phyloP scores from a whole-genome alignment of 2,329 filamentous ascomycete genomes.

The Lasiodiplodia sp. region DNA sequence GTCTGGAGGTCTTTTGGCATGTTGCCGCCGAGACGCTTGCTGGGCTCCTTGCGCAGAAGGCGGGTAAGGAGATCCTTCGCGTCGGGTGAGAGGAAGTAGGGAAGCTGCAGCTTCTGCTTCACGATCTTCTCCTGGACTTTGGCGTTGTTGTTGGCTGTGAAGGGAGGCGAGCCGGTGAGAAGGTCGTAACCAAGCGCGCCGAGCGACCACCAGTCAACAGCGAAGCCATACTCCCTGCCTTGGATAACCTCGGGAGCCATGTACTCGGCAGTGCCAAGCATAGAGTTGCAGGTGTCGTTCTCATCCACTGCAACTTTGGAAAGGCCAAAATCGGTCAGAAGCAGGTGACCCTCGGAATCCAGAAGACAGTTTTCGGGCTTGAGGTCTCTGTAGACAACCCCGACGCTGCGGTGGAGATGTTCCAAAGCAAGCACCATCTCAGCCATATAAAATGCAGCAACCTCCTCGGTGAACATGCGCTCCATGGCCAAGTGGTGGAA shows the following conservation, averaged over 20 bases:
- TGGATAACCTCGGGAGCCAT: conserved; percentile 97
- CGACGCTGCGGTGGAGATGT: conserved; percentile 89
- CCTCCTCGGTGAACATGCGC: conserved; percentile 91
- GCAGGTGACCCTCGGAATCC: conserved; percentile 87
- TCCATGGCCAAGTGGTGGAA: conserved; percentile 95
- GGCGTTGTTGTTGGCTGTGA: conserved; percentile 86
- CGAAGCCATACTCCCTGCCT: conserved; percentile 88
- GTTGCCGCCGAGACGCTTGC: conserved; percentile 84
- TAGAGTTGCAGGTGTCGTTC: conserved; percentile 78
- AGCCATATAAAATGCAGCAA: conserved; percentile 96
- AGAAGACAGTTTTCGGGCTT: conserved; percentile 98
- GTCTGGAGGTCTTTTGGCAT: conserved; percentile 87
- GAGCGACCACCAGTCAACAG: conserved; percentile 98
- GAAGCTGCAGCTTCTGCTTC: conserved; percentile 86
- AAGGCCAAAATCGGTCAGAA: conserved; percentile 95
- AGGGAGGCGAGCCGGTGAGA: conserved; percentile 90
- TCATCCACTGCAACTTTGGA: conserved; percentile 89
- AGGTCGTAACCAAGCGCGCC: conserved; percentile 92
- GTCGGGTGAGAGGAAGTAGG: conserved; percentile 89
- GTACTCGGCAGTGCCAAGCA: conserved; percentile 95
- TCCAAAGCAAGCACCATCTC: conserved; percentile 95
- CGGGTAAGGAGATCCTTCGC: conserved; percentile 93
- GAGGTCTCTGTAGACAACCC: conserved; percentile 94
- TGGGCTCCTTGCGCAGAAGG: conserved; percentile 88
- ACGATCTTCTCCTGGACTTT: conserved; percentile 97